These are phyloP conservation scores for Thymus mandschuricus DNA, from an alignment of 257 asterid species.

Conservation along the genomic window DNA sequence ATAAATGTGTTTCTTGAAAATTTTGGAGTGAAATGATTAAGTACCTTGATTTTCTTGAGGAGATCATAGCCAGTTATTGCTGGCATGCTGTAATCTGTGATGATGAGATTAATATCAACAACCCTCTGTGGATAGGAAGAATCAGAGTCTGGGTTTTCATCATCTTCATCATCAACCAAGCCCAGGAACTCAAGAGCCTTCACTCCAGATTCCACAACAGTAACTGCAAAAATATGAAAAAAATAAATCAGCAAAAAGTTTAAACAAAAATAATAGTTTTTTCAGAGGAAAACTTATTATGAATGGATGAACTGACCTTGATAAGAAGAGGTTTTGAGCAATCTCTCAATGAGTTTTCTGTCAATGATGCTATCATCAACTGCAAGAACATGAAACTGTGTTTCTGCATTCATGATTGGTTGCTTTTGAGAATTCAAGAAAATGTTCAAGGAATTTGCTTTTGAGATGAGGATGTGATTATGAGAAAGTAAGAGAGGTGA, in stretches of 20 bases:
- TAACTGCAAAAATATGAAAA: constrained; percentile 40
- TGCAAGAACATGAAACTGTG: constrained; percentile 27
- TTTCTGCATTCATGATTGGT: constrained; percentile 4
- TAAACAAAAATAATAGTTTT: background rate
- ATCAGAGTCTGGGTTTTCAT: background rate
- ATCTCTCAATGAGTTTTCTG: constrained; percentile 38
- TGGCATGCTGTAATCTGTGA: constrained; percentile 80
- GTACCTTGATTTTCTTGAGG: constrained; percentile 56
- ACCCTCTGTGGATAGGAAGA: constrained; percentile 33
- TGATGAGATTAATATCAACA: constrained; percentile 58
- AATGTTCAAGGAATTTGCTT: background rate
- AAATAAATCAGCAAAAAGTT: background rate
- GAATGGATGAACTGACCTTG: constrained; percentile 38
- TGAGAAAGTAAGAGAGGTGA: constrained; percentile 16
- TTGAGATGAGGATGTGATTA: background rate
- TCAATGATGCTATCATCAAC: constrained; percentile 46
- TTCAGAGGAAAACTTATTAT: background rate
- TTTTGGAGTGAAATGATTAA: background rate
- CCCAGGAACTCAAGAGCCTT: constrained; percentile 63
- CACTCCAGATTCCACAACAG: constrained; percentile 64
- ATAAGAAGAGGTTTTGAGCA: constrained; percentile 44
- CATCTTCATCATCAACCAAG: constrained; percentile 46
- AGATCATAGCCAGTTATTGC: constrained; percentile 73
- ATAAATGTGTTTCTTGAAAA: background rate
- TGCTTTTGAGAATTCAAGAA: background rate